A percentile compares a stretch with the other conserved stretches of the same genome.
Conservation (phyloP, 2,329 filamentous ascomycete genomes). For the Alternaria sp. region DNA sequence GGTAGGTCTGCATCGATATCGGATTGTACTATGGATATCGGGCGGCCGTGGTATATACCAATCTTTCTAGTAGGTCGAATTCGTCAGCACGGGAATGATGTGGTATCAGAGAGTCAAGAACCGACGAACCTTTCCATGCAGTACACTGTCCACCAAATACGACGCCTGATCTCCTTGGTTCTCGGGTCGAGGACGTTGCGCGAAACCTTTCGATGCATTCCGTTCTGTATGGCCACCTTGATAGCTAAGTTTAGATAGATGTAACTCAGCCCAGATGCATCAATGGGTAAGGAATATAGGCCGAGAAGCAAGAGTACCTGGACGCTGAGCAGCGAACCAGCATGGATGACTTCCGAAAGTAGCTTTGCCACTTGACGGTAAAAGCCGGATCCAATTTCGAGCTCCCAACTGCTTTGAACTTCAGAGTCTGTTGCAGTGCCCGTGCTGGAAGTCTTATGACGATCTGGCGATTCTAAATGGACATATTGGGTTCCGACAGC, state of each 20-base stretch:
- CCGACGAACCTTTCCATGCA: slow-evolving; percentile 23
- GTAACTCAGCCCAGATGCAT: slow-evolving; percentile 66
- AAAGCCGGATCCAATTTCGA: slow-evolving; percentile 20
- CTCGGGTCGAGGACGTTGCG: slow-evolving; percentile 9
- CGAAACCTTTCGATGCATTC: slow-evolving; percentile 62
- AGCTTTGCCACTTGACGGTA: slow-evolving; percentile 66
- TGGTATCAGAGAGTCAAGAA: background rate
- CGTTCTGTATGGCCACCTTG: slow-evolving; percentile 68
- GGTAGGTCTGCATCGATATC: slow-evolving; percentile 24
- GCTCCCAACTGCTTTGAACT: slow-evolving; percentile 14
- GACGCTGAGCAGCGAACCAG: slow-evolving; percentile 65
- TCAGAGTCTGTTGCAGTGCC: background rate
- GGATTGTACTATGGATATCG: slow-evolving; percentile 18
- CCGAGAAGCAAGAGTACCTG: slow-evolving; percentile 67
- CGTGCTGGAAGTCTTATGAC: background rate
- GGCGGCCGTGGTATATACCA: slow-evolving; percentile 24
- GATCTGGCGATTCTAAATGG: slow-evolving; percentile 20
- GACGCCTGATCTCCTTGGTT: slow-evolving; percentile 20
- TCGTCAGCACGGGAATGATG: background rate
- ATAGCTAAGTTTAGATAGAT: slow-evolving; percentile 66
- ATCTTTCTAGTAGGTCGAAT: slow-evolving; percentile 12
- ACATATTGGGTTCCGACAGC: slow-evolving; percentile 56
- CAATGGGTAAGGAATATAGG: slow-evolving; percentile 64
- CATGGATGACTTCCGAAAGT: slow-evolving; percentile 65
- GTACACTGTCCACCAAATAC: slow-evolving; percentile 27